phyloP scores from a whole-genome alignment of 2,329 filamentous ascomycete species.

The Chaetomium sp. region DNA sequence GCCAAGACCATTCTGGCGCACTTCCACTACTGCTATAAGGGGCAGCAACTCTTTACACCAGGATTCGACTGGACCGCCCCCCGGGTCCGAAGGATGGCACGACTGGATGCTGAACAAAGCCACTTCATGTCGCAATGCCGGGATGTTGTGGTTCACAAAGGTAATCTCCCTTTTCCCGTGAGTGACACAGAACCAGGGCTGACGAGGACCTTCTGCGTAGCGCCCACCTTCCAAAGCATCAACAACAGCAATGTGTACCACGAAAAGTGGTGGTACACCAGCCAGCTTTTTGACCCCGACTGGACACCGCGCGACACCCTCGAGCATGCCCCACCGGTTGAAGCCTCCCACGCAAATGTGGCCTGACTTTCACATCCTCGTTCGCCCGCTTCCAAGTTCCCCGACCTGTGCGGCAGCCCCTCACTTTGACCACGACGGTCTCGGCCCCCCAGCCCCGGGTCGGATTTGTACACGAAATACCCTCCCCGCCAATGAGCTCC shows the following conservation, averaged over 20 bases:
- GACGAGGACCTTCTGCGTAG: conserved; percentile 10
- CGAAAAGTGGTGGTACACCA: conserved; percentile 35
- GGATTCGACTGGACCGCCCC: conserved; percentile 34
- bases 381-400: conserved; percentile 11
- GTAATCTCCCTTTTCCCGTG: conserved; percentile 24
- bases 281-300: conserved; percentile 36
- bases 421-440: conserved; percentile 30
- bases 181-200: conserved; percentile 9
- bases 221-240: conserved; percentile 28
- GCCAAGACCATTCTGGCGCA: conserved; percentile 42
- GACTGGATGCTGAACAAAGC: conserved; percentile 35
- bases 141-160: conserved; percentile 32
- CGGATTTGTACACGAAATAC: conserved; percentile 33
- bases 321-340: conserved; percentile 33
- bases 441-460: conserved; percentile 25
- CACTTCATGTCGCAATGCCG: conserved; percentile 35
- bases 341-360: conserved; percentile 25
- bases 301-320: conserved; percentile 35
- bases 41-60: conserved; percentile 37
- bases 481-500: conserved; percentile 31
- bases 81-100: conserved; percentile 34
- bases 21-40: conserved; percentile 41
- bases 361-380: conserved; percentile 25
- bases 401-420: conserved; percentile 25
- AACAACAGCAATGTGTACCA: conserved; percentile 34